A percentile compares a stretch with the other conserved stretches of the same genome.
Evolutionary conservation across 2,329 filamentous ascomycete genomes (phyloP).

Genomic region (Pseudogymnoascus sp.): DNA sequence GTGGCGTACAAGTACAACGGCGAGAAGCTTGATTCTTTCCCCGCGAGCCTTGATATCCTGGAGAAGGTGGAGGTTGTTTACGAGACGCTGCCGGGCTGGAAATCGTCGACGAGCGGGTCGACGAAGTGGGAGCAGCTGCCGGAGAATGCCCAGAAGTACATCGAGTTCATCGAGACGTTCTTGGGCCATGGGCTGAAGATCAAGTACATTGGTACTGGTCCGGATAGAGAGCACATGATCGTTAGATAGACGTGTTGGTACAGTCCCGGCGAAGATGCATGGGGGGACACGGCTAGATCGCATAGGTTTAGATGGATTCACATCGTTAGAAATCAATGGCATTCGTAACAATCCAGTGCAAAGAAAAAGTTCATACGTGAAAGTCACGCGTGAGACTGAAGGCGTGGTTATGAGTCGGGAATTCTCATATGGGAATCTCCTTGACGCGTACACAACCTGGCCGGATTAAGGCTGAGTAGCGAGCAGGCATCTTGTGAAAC

Average conservation of each 20-base stretch:
- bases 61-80: constrained; percentile 58
- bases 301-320: neutral
- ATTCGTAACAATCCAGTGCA: neutral
- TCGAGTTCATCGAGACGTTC: constrained; percentile 60
- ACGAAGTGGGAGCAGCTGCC: constrained; percentile 44
- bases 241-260: constrained; percentile 11
- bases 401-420: neutral
- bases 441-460: too few relatives aligned
- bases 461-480: too few relatives aligned
- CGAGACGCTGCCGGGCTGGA: constrained; percentile 63
- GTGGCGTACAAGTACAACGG: constrained; percentile 53
- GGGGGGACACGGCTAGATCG: neutral
- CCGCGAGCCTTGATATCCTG: constrained; percentile 52
- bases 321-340: neutral
- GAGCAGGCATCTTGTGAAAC: too few relatives aligned
- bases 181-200: constrained; percentile 47
- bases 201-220: constrained; percentile 61
- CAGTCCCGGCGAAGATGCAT: neutral
- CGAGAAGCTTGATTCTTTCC: constrained; percentile 53
- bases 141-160: constrained; percentile 55
- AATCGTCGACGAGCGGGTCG: constrained; percentile 50
- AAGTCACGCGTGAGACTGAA: neutral
- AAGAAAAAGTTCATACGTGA: neutral
- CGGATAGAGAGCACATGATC: constrained; percentile 58
- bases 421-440: neutral